phyloP scores from a whole-genome alignment of 208 protist species.

The Crithidia fasciculata region DNA sequence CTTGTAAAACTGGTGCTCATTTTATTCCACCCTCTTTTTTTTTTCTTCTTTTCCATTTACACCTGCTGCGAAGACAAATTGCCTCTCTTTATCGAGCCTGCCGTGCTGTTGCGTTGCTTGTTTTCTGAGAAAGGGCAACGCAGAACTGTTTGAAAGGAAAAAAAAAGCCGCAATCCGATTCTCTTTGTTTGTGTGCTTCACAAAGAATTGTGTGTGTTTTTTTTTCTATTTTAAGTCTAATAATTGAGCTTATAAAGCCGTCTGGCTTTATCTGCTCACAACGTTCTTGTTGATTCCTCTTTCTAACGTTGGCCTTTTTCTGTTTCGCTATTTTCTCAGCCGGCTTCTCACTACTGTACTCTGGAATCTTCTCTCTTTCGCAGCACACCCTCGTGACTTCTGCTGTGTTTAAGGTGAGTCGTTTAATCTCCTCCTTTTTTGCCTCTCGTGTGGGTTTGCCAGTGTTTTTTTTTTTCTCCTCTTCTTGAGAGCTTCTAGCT shows the following conservation, averaged over 20 bases:
- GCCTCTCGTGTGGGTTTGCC: background rate
- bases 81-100: background rate
- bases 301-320: too few species aligned
- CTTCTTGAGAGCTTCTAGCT: background rate
- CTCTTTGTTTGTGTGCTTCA: conserved; percentile 11
- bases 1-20: too few species aligned
- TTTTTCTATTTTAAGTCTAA: background rate
- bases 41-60: too few species aligned
- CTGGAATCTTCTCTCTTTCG: too few species aligned
- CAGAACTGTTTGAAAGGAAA: background rate
- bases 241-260: background rate
- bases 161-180: background rate
- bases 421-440: background rate
- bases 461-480: background rate
- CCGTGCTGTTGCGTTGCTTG: background rate
- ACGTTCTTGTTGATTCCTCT: too few species aligned
- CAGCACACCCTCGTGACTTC: too few species aligned
- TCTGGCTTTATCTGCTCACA: too few species aligned
- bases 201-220: background rate
- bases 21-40: too few species aligned
- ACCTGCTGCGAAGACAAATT: too few species aligned
- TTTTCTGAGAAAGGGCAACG: background rate
- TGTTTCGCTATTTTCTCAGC: too few species aligned
- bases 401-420: too few species aligned
- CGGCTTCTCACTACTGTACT: too few species aligned